phyloP scores from a whole-genome alignment of 352 stramenopile species.

The Globisporangium viniferum region DNA sequence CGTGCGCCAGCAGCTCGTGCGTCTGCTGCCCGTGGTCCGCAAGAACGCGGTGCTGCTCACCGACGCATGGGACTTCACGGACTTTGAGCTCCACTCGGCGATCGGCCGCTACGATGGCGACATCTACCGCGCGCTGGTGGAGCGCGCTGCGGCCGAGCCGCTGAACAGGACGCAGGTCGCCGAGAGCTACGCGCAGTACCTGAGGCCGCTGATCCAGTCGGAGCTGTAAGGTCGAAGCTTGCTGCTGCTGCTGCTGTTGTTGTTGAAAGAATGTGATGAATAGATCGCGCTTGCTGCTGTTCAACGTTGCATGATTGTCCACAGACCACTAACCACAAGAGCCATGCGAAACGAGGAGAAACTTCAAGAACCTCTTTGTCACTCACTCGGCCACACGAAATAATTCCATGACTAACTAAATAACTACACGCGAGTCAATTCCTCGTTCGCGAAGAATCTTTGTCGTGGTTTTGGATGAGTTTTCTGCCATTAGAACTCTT shows the following conservation, averaged over 20 bases:
- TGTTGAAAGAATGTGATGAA: background rate
- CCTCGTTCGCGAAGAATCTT: too few relatives aligned
- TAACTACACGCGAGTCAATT: too few relatives aligned
- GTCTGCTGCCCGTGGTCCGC: conserved; percentile 28
- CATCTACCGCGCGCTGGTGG: conserved; percentile 58
- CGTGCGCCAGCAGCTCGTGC: conserved; percentile 22
- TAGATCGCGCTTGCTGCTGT: background rate
- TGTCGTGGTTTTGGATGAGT: too few relatives aligned
- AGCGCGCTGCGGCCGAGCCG: conserved; percentile 43
- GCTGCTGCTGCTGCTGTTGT: too few relatives aligned
- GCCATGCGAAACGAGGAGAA: too few relatives aligned
- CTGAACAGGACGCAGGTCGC: conserved; percentile 57
- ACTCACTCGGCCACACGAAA: too few relatives aligned
- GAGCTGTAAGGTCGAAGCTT: conserved; percentile 20
- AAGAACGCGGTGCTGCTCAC: conserved; percentile 41
- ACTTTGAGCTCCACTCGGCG: conserved; percentile 70
- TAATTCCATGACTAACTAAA: too few relatives aligned
- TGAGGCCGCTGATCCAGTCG: conserved; percentile 39
- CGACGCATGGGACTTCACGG: conserved; percentile 37
- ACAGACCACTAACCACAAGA: too few relatives aligned
- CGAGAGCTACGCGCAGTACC: conserved; percentile 54
- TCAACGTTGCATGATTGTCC: too few relatives aligned
- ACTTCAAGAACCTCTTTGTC: too few relatives aligned
- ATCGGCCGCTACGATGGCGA: conserved; percentile 73
- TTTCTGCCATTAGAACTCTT: too few relatives aligned